Evolutionary conservation across 805 yeast species (phyloP).

Genomic region (Scheffersomyces spartinae): DNA sequence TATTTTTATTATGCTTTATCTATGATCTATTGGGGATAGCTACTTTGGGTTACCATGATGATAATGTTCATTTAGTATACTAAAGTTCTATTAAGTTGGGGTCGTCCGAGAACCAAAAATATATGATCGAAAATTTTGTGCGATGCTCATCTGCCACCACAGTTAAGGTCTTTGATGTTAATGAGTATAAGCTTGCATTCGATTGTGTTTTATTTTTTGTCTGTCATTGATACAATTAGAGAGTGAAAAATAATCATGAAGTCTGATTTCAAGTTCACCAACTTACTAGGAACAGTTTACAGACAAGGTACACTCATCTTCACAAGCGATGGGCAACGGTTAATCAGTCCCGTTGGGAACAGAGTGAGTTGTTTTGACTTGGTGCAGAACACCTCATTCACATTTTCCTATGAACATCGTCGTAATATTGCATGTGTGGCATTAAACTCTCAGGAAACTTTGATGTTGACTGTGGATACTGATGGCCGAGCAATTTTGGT

Average conservation of each 20-base stretch:
- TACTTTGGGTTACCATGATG: not conserved
- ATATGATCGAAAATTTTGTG: no score
- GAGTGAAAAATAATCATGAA: slow-evolving; percentile 41
- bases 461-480: slow-evolving; percentile 72
- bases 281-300: slow-evolving; percentile 88
- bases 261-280: slow-evolving; percentile 81
- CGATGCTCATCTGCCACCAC: no score
- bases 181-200: no score
- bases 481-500: slow-evolving; percentile 92
- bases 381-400: slow-evolving; percentile 72
- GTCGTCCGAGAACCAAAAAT: no score
- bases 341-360: slow-evolving; percentile 91
- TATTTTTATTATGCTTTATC: not conserved
- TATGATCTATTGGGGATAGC: not conserved
- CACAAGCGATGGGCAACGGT: slow-evolving; percentile 73
- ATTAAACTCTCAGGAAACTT: slow-evolving; percentile 68
- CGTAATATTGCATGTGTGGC: slow-evolving; percentile 73
- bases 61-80: no score
- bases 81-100: no score
- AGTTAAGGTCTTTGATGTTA: no score
- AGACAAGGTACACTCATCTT: slow-evolving; percentile 83
- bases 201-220: no score
- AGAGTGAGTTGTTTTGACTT: slow-evolving; percentile 83
- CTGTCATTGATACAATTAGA: no score
- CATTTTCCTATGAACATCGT: slow-evolving; percentile 88